A percentile compares a stretch with the other conserved stretches of the same genome.
Conservation (phyloP, 495 filamentous ascomycete species). For the Xylaria castorea region DNA sequence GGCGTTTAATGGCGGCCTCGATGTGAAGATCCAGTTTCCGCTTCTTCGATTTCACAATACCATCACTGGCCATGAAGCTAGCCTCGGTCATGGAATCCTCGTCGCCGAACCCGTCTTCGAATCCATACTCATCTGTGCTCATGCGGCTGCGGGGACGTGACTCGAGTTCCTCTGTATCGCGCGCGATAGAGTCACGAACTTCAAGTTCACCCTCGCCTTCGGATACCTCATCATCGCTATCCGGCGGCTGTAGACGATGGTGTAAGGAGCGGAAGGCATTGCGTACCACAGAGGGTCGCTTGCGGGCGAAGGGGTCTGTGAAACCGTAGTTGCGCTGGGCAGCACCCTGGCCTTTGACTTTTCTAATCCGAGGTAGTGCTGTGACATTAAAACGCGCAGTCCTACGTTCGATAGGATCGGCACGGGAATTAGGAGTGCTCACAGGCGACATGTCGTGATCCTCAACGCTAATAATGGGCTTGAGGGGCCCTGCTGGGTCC, state of each 20-base stretch:
- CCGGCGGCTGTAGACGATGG: slow-evolving; percentile 57
- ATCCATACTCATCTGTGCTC: slow-evolving; percentile 69
- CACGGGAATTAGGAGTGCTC: slow-evolving; percentile 73
- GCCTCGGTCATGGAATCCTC: slow-evolving; percentile 65
- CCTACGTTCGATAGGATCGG: slow-evolving; percentile 58
- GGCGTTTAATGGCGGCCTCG: slow-evolving; percentile 69
- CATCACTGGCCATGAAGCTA: slow-evolving; percentile 56
- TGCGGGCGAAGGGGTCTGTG: slow-evolving; percentile 78
- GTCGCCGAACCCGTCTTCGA: slow-evolving; percentile 67
- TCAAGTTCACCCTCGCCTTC: slow-evolving; percentile 56
- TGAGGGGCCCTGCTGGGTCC: slow-evolving; percentile 64
- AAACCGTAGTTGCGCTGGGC: slow-evolving; percentile 72
- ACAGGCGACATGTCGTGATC: slow-evolving; percentile 63
- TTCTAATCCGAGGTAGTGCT: slow-evolving; percentile 74
- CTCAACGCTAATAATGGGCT: slow-evolving; percentile 52
- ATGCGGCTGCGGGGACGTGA: slow-evolving; percentile 81
- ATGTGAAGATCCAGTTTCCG: slow-evolving; percentile 70
- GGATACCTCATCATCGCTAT: slow-evolving; percentile 64
- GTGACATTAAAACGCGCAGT: slow-evolving; percentile 65
- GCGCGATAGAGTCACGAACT: slow-evolving; percentile 59
- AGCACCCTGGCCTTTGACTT: slow-evolving; percentile 61
- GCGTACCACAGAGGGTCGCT: slow-evolving; percentile 56
- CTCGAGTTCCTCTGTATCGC: slow-evolving; percentile 83
- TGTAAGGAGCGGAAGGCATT: slow-evolving; percentile 59
- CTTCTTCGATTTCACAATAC: slow-evolving; percentile 61